These are phyloP conservation scores for Cutaneotrichosporon mucoides DNA, from an alignment of 1,284 basidiomycete genomes.

Conservation along the genomic window DNA sequence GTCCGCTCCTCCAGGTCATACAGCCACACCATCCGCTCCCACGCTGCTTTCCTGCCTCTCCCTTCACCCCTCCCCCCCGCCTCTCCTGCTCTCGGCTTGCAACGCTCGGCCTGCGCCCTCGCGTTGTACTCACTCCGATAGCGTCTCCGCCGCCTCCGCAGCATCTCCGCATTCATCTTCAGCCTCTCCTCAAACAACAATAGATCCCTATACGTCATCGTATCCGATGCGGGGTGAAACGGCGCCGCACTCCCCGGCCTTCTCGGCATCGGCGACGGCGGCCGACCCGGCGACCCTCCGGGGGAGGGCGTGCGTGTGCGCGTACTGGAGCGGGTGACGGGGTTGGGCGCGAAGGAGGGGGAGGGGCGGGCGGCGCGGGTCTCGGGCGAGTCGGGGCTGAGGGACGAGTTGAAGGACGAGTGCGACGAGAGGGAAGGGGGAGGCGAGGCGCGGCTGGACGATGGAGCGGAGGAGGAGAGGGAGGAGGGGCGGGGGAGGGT, in stretches of 20 bases:
- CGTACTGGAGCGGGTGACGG: not conserved
- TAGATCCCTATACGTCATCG: constrained; percentile 78
- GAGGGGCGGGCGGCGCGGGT: not conserved
- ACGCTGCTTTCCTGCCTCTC: not conserved
- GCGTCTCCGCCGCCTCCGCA: constrained; percentile 73
- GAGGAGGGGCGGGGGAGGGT: too few species aligned
- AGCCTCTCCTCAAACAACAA: constrained; percentile 93
- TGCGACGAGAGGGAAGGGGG: not conserved
- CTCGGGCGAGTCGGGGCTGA: not conserved
- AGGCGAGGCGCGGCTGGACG: too few species aligned
- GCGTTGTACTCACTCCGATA: constrained; percentile 71
- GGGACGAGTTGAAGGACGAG: not conserved
- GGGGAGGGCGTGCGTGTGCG: not conserved
- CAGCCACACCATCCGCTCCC: not conserved
- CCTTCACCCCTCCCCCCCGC: not conserved
- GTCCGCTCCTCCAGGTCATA: not conserved
- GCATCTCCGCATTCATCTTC: constrained; percentile 80
- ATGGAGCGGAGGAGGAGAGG: too few species aligned
- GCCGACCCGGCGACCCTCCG: not conserved
- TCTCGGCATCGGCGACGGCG: not conserved
- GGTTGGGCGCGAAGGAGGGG: not conserved
- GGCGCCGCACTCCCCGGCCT: constrained; percentile 25
- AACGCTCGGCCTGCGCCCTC: not conserved
- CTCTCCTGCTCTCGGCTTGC: not conserved
- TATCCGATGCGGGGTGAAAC: constrained; percentile 64